phyloP scores from a whole-genome alignment of 805 yeast species.

The Suhomyces tanzawaensis region DNA sequence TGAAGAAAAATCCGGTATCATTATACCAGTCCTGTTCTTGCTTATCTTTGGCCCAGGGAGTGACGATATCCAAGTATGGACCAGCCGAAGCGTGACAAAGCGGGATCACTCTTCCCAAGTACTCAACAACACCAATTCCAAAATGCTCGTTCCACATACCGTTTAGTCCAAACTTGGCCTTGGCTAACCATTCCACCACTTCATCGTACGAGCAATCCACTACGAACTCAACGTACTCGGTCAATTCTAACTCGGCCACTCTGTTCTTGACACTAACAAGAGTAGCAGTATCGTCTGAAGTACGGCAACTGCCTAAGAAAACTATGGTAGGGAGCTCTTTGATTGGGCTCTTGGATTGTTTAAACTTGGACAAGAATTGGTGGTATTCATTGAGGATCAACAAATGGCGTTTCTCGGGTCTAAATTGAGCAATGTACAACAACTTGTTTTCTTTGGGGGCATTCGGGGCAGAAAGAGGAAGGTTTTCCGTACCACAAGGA shows the following conservation, averaged over 20 bases:
- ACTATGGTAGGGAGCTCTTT: conserved; percentile 52
- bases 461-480: conserved; percentile 12
- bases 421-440: conserved; percentile 82
- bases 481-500: conserved; percentile 76
- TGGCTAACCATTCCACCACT: conserved; percentile 52
- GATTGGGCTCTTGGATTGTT: conserved; percentile 16
- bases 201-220: conserved; percentile 72
- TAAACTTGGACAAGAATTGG: conserved; percentile 40
- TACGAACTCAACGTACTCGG: conserved; percentile 49
- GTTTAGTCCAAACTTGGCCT: conserved; percentile 75
- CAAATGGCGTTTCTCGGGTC: conserved; percentile 91
- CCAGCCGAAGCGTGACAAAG: conserved; percentile 95
- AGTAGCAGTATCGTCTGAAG: conserved; percentile 58
- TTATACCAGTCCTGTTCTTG: conserved; percentile 26
- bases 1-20: conserved; percentile 79
- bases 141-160: conserved; percentile 99
- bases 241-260: conserved; percentile 30
- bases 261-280: conserved; percentile 49
- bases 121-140: conserved; percentile 96
- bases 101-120: conserved; percentile 78
- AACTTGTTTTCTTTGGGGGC: conserved; percentile 35
- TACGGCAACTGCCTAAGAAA: conserved; percentile 82
- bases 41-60: conserved; percentile 10
- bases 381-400: conserved; percentile 65
- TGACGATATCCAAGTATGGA: conserved; percentile 84